Percentiles rank a stretch among this genome's conserved stretches.
phyloP scores from a whole-genome alignment of 768 basidiomycete genomes.

The Lepiota subincarnata region DNA sequence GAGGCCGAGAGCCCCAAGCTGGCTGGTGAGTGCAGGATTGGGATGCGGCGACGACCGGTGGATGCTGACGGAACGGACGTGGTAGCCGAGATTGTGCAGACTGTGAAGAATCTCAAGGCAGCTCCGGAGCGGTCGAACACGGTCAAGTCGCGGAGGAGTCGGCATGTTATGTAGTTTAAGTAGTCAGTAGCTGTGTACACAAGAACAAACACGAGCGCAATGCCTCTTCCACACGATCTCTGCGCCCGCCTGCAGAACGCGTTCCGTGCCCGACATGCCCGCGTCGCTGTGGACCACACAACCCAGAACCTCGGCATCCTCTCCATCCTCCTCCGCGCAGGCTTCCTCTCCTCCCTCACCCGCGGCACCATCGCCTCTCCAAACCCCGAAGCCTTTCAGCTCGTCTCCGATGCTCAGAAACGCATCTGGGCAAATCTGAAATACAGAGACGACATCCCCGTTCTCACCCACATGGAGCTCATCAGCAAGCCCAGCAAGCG shows the following conservation, averaged over 20 bases:
- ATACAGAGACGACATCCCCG: slow-evolving; percentile 81
- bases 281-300: slow-evolving; percentile 74
- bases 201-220: slow-evolving; percentile 5
- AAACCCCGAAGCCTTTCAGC: slow-evolving; percentile 64
- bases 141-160: slow-evolving; percentile 58
- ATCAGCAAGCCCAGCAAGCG: slow-evolving; percentile 82
- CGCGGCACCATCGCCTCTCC: slow-evolving; percentile 15
- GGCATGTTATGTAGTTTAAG: slow-evolving; percentile 37
- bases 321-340: too few species aligned
- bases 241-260: slow-evolving; percentile 91
- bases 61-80: background rate
- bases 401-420: slow-evolving; percentile 68
- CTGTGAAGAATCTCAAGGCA: slow-evolving; percentile 60
- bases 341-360: slow-evolving; percentile 53
- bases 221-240: slow-evolving; percentile 76
- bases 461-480: slow-evolving; percentile 80
- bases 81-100: slow-evolving; percentile 73
- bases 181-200: too few species aligned
- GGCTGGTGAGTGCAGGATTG: slow-evolving; percentile 54
- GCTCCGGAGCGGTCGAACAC: slow-evolving; percentile 64
- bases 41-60: background rate
- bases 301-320: slow-evolving; percentile 91
- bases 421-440: slow-evolving; percentile 95
- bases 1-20: slow-evolving; percentile 86
- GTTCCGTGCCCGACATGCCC: slow-evolving; percentile 79